Evolutionary conservation across 1,284 basidiomycete species (phyloP), one percentile per base, ranked within the genome.

Genomic region (Moesziomyces antarcticus): DNA sequence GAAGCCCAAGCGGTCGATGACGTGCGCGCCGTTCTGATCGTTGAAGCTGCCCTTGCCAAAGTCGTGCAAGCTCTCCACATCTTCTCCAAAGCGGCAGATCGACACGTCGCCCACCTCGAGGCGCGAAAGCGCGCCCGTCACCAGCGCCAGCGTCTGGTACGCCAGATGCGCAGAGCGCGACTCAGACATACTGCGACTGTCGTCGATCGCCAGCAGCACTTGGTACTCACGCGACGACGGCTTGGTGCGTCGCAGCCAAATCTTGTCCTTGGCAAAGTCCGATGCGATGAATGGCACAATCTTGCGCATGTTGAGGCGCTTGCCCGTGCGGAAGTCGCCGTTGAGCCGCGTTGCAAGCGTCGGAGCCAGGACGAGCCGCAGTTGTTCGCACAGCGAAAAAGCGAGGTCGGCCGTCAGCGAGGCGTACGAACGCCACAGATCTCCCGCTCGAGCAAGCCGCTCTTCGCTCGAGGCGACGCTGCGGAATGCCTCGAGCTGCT

Each of bases 221-320:
- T 99, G 97, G 85, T 99, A 99, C 84, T 98, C 95, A 53, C 97
- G 90, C 80, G 93, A 90, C 79, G 92, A 93, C 0, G 97, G 96
- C 64, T 93, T 91, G 5, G 95, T 97, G 30, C 97, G 89, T 27
- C 97, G 90, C 35, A 99, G 87, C 97, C 97, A 99, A 79, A 99
- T 99, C 86, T 97, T 97, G 88, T 99, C 97, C 85, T 99, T 99
- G 60, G 95, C 97, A 86, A 94, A 99, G 86, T 99, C 97, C 84
- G 92, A 94, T 10, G 97, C 97, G 76, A 99, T 96, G 87, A 97
- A 99, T 2, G 93, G 91, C 59, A 99, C 94, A 84, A 99, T 95
- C 87, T 97, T 97, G 85, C 96, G 94, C 96, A 99, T 98, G 85
- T 99, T 99, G 48, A 99, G 89, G 24, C 97, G 89, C 86, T 99